Evolutionary conservation across 2,329 filamentous ascomycete genomes (phyloP).

Genomic region (Aspergillus spinulosporus): DNA sequence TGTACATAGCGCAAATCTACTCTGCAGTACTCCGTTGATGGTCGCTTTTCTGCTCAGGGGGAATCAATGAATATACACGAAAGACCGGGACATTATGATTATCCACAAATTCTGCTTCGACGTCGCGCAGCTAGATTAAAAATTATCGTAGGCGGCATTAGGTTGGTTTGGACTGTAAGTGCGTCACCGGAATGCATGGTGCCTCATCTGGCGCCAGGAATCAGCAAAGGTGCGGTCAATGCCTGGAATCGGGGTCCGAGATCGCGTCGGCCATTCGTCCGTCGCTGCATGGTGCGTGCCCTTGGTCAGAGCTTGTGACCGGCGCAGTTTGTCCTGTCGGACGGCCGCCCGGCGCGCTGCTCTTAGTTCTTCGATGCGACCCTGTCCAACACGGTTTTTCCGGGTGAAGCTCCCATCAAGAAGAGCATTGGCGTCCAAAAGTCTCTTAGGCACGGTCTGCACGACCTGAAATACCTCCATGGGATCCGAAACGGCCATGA

Average conservation of each 20-base stretch:
- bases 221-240: conserved; percentile 36
- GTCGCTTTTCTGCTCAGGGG: conserved; percentile 8
- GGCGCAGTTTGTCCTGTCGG: conserved; percentile 42
- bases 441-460: conserved; percentile 76
- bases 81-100: conserved; percentile 1
- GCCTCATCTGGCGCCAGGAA: conserved; percentile 38
- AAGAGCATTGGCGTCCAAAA: conserved; percentile 78
- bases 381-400: conserved; percentile 77
- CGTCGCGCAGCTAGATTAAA: conserved; percentile 1
- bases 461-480: conserved; percentile 97
- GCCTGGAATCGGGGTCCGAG: conserved; percentile 30
- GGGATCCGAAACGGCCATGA: conserved; percentile 75
- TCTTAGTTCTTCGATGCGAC: conserved; percentile 74
- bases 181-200: conserved; percentile 36
- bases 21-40: not conserved
- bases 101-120: not conserved
- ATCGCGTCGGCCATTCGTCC: conserved; percentile 34
- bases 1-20: conserved; percentile 5
- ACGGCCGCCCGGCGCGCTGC: conserved; percentile 62
- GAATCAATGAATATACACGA: conserved; percentile 11
- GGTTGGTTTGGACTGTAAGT: not conserved
- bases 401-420: conserved; percentile 82
- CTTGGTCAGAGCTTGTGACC: conserved; percentile 39
- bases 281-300: conserved; percentile 35
- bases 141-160: conserved; percentile 13